Evolutionary conservation across 225 moss, liverwort and hornwort genomes (phyloP).

Genomic region (Pseudoscleropodium purum): DNA sequence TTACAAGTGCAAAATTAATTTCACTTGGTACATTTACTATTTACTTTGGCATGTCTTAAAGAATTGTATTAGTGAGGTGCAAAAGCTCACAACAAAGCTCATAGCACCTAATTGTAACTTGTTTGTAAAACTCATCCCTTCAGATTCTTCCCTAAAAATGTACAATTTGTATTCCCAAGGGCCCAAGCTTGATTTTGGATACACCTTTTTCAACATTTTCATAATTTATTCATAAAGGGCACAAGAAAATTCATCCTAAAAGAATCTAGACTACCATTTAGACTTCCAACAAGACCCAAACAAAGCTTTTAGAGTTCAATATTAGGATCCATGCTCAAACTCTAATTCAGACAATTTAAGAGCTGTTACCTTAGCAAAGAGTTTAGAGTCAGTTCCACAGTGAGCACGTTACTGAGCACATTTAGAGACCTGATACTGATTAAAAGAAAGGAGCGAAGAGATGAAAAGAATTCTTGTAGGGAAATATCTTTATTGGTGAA

Average conservation of each 20-base stretch:
- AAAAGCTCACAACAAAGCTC: neutral
- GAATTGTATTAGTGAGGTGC: too few species aligned
- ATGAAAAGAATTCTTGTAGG: neutral
- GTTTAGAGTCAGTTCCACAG: too few species aligned
- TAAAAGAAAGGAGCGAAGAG: neutral
- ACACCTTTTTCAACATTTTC: neutral
- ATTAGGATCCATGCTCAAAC: neutral
- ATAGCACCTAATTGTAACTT: neutral
- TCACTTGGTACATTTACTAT: neutral
- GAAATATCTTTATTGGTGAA: neutral
- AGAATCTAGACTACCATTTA: too few species aligned
- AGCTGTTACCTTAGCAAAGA: too few species aligned
- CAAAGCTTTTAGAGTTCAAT: neutral
- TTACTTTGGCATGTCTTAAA: neutral
- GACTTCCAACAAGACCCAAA: neutral
- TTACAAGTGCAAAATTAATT: neutral
- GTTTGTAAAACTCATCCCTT: neutral
- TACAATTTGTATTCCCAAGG: neutral
- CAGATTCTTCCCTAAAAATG: neutral
- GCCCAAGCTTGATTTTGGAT: neutral
- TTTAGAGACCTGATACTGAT: neutral
- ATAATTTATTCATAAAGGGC: neutral
- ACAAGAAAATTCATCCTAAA: too few species aligned
- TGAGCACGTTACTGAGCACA: too few species aligned
- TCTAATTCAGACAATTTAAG: too few species aligned